phyloP scores from a whole-genome alignment of 73 alveolate species.

The Paramecium pentaurelia region DNA sequence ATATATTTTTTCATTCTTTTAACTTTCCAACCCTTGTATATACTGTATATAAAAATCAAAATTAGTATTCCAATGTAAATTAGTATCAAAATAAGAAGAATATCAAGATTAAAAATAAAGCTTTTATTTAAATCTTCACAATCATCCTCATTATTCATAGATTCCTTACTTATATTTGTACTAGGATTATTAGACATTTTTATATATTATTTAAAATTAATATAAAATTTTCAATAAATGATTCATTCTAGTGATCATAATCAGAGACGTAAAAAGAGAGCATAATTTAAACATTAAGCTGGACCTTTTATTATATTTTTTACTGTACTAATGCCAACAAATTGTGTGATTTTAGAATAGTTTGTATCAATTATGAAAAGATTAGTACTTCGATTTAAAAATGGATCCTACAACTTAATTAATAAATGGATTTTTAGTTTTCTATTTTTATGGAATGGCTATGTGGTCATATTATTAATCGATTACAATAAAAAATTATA shows the following conservation, averaged over 20 bases:
- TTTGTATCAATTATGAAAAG: constrained; percentile 18
- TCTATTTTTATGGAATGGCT: not conserved
- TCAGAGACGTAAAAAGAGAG: not conserved
- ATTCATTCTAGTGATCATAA: not conserved
- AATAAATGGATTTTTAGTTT: not conserved
- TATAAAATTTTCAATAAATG: not conserved
- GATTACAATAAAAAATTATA: constrained; percentile 9
- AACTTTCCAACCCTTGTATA: not conserved
- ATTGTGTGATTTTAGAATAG: constrained; percentile 46
- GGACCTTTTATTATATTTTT: constrained; percentile 19
- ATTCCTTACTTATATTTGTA: not conserved
- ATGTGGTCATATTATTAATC: constrained; percentile 37
- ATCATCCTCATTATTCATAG: not conserved
- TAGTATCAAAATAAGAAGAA: not conserved
- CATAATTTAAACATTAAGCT: not conserved
- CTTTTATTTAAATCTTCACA: not conserved
- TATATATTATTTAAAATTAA: not conserved
- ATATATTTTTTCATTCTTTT: not conserved
- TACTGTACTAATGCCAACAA: constrained; percentile 50
- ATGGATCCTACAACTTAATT: not conserved
- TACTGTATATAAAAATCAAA: not conserved
- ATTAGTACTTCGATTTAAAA: not conserved
- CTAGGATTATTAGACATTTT: not conserved
- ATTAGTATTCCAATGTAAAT: not conserved
- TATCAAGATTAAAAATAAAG: not conserved